Percentiles rank a stretch among this genome's conserved stretches.
Evolutionary conservation across 257 asterid species (phyloP).

Genomic region (Solanum chmielewskii): DNA sequence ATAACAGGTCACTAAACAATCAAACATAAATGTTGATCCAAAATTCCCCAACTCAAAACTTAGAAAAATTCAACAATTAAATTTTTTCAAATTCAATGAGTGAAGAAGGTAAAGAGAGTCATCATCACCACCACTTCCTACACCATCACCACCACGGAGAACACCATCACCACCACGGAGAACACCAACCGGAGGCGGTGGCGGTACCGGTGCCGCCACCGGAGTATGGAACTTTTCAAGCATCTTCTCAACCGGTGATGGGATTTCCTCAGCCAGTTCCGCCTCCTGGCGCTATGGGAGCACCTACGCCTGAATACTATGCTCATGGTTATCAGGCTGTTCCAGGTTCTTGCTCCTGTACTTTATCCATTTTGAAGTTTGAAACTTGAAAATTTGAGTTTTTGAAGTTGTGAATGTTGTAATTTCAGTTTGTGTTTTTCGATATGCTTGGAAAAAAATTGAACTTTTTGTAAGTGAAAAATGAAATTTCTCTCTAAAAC

Average conservation of each 20-base stretch:
- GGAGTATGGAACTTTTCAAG: conserved; percentile 74
- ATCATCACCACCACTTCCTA: conserved; percentile 3
- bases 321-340: conserved; percentile 81
- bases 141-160: not conserved
- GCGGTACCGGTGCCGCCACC: conserved; percentile 31
- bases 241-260: conserved; percentile 27
- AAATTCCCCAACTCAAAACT: not conserved
- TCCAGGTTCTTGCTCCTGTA: conserved; percentile 33
- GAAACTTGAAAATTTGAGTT: not conserved
- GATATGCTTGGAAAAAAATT: not conserved
- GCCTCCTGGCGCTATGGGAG: conserved; percentile 57
- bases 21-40: not conserved
- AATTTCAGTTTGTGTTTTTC: not conserved
- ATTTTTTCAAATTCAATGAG: conserved; percentile 17
- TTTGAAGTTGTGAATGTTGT: not conserved
- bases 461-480: not conserved
- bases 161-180: conserved; percentile 3
- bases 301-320: conserved; percentile 36
- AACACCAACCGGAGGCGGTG: not conserved
- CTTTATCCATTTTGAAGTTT: not conserved
- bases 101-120: conserved; percentile 36
- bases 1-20: too few relatives aligned
- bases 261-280: conserved; percentile 95
- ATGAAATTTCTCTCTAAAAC: not conserved
- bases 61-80: not conserved